Conservation (phyloP, 495 filamentous ascomycete genomes). For the Choiromyces venosus region DNA sequence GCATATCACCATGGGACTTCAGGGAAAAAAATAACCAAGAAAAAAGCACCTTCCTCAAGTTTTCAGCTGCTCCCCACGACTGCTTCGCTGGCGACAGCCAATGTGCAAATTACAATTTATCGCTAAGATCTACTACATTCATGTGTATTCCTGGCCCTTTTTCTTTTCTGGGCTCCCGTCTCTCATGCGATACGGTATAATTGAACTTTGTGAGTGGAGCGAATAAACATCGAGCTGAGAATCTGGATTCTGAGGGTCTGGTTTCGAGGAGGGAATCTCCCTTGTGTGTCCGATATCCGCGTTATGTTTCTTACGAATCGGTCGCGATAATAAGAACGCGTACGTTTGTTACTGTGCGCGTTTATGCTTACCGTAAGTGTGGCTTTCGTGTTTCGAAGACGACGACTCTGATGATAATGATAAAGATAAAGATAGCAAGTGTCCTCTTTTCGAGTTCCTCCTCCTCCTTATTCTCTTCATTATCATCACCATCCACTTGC, state of each 20-base stretch:
- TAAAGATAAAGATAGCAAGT: neutral
- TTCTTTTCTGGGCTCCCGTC: conserved; percentile 14
- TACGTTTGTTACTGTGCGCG: neutral
- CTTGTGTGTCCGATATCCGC: neutral
- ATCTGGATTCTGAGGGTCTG: conserved; percentile 24
- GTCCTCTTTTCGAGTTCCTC: neutral
- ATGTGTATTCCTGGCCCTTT: conserved; percentile 16
- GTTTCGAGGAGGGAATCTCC: conserved; percentile 11
- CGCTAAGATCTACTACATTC: conserved; percentile 24
- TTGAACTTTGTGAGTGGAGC: conserved; percentile 17
- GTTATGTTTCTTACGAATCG: neutral
- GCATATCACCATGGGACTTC: neutral
- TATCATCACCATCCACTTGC: neutral
- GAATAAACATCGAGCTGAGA: conserved; percentile 37
- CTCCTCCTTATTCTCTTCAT: neutral
- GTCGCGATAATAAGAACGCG: neutral
- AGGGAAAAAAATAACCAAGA: neutral
- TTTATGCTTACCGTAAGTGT: neutral
- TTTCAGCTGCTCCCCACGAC: conserved; percentile 29
- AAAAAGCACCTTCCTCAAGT: conserved; percentile 10
- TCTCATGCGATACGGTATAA: conserved; percentile 4
- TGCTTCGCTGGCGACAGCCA: neutral
- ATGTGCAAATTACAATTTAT: conserved; percentile 11
- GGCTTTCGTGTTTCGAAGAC: neutral
- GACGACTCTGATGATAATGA: neutral